Evolutionary conservation across 176 grass and related monocot species (phyloP).

Genomic region (Musa itinerans): DNA sequence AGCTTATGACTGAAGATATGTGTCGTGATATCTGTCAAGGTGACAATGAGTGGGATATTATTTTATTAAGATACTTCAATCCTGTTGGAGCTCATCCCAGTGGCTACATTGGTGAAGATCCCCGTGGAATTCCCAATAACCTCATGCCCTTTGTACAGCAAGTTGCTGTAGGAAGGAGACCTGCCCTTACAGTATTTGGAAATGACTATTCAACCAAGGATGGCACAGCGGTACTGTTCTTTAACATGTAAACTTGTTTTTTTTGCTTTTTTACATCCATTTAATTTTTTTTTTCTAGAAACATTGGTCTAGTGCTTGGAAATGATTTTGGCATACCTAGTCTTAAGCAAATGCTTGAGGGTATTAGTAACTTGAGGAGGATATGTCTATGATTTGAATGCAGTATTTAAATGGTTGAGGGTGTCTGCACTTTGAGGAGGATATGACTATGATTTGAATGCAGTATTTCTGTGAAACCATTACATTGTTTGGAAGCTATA

Average conservation of each 20-base stretch:
- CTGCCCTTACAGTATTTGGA: slow-evolving; percentile 68
- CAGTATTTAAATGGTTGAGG: neutral
- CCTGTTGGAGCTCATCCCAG: slow-evolving; percentile 84
- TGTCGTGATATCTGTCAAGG: slow-evolving; percentile 53
- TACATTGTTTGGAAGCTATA: neutral
- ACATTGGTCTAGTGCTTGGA: neutral
- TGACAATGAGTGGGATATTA: slow-evolving; percentile 87
- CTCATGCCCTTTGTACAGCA: slow-evolving; percentile 99
- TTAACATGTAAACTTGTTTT: neutral
- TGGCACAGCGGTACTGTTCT: slow-evolving; percentile 62
- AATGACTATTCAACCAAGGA: slow-evolving; percentile 83
- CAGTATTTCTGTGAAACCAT: neutral
- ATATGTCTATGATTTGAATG: neutral
- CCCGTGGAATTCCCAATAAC: slow-evolving; percentile 71
- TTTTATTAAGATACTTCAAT: slow-evolving; percentile 91
- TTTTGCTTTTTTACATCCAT: neutral
- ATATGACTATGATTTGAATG: neutral
- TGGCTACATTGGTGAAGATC: slow-evolving; percentile 81
- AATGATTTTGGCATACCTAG: neutral
- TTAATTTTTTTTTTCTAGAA: neutral
- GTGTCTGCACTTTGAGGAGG: neutral
- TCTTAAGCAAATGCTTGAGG: neutral
- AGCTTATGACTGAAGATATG: slow-evolving; percentile 94
- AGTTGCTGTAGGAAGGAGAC: slow-evolving; percentile 78
- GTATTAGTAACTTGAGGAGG: neutral